Evolutionary conservation across 306 rosid genomes (phyloP).

Genomic region (Quercus dentata): DNA sequence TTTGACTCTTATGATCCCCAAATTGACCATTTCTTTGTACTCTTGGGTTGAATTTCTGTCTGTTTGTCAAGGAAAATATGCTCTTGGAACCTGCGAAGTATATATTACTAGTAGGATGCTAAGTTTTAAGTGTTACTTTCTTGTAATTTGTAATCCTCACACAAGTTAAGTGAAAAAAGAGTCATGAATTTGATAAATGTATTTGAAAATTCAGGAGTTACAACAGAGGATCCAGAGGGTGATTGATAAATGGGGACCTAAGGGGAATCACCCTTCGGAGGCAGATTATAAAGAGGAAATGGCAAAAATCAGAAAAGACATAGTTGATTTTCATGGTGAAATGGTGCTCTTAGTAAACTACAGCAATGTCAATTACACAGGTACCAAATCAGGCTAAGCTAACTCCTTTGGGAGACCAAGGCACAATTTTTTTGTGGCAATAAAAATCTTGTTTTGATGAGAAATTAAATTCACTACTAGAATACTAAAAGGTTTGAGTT

Average conservation of each 20-base stretch:
- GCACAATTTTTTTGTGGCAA: no score
- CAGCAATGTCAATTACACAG: constrained; percentile 88
- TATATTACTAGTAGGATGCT: neutral
- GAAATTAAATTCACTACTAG: neutral
- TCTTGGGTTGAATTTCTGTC: neutral
- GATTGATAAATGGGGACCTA: constrained; percentile 55
- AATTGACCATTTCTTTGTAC: neutral
- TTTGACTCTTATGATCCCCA: neutral
- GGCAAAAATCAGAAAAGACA: constrained; percentile 63
- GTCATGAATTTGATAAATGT: neutral
- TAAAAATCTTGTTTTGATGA: neutral
- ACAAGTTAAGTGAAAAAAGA: neutral
- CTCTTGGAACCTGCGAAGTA: no score
- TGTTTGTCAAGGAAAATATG: no score
- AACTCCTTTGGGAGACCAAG: no score
- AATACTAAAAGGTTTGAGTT: neutral
- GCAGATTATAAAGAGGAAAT: constrained; percentile 43
- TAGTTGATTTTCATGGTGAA: constrained; percentile 93
- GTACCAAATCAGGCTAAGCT: constrained; percentile 20
- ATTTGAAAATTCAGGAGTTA: constrained; percentile 51
- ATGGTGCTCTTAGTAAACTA: constrained; percentile 87
- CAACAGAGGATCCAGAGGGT: constrained; percentile 59
- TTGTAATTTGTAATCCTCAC: neutral
- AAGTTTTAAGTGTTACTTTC: neutral
- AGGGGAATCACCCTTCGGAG: constrained; percentile 47